phyloP scores from a whole-genome alignment of 2,329 filamentous ascomycete genomes.

The Colletotrichum sp. region DNA sequence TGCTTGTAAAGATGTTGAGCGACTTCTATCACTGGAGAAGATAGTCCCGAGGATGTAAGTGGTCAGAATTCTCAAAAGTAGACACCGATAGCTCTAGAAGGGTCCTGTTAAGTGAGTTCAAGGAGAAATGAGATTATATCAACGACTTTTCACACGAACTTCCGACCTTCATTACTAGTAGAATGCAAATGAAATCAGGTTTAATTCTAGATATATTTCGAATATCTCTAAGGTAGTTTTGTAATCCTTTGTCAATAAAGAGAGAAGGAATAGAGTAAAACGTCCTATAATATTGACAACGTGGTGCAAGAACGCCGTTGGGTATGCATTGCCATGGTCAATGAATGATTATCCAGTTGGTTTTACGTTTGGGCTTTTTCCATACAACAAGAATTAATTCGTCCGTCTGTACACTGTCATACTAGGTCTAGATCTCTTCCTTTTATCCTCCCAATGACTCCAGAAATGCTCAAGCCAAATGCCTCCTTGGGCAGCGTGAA shows the following conservation, averaged over 20 bases:
- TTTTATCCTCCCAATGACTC: accelerated
- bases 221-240: no score
- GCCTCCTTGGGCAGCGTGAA: accelerated
- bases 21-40: not conserved
- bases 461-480: not conserved
- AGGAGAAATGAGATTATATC: accelerated
- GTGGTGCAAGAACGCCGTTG: no score
- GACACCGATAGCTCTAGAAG: accelerated
- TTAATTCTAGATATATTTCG: accelerated
- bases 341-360: accelerated
- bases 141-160: accelerated
- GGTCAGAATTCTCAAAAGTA: accelerated
- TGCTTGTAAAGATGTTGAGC: not conserved
- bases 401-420: not conserved
- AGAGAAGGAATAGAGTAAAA: no score
- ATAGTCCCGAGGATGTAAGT: accelerated
- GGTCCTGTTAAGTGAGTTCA: accelerated
- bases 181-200: accelerated
- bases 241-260: no score
- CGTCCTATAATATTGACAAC: no score
- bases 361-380: not conserved
- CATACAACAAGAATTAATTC: not conserved
- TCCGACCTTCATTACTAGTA: accelerated
- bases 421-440: accelerated
- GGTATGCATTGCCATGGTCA: not conserved